A percentile compares a stretch with the other conserved stretches of the same genome.
Conservation (phyloP, 2,329 filamentous ascomycete species). For the Colletotrichum sp. region DNA sequence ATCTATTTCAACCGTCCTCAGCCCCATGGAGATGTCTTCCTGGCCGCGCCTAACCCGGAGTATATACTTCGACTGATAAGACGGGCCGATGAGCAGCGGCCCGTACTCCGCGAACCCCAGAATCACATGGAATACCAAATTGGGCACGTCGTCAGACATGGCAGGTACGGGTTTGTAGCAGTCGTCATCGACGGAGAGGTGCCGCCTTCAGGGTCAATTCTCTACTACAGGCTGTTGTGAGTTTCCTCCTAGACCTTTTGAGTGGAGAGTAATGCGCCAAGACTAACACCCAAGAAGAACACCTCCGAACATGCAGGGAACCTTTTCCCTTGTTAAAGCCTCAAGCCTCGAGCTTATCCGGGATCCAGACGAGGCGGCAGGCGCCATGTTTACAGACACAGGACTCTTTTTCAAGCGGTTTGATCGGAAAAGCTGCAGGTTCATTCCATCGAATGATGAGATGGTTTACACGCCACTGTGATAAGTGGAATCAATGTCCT, state of each 20-base stretch:
- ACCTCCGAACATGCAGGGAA: constrained; percentile 17
- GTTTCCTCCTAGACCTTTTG: background rate
- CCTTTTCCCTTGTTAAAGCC: constrained; percentile 18
- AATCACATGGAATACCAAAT: constrained; percentile 59
- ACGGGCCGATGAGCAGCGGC: constrained; percentile 47
- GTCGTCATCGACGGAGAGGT: constrained; percentile 79
- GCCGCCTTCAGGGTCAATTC: background rate
- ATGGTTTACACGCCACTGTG: constrained; percentile 8
- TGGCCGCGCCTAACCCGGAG: constrained; percentile 7
- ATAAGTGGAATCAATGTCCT: background rate
- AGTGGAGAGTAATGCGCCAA: background rate
- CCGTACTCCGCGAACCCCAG: constrained; percentile 37
- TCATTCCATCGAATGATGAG: constrained; percentile 53
- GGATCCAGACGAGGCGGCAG: constrained; percentile 2
- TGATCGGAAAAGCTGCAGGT: constrained; percentile 68
- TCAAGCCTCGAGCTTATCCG: constrained; percentile 18
- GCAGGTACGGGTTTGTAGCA: constrained; percentile 78
- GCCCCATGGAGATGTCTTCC: constrained; percentile 1
- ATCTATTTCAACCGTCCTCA: constrained; percentile 5
- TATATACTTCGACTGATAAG: constrained; percentile 41
- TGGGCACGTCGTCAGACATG: constrained; percentile 86
- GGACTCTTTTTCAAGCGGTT: constrained; percentile 91
- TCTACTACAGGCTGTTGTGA: constrained; percentile 4
- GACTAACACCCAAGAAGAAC: background rate
- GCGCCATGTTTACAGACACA: constrained; percentile 70